These are phyloP conservation scores for Lasiodiplodia hormozganensis DNA, from an alignment of 2,329 filamentous ascomycete genomes.

Conservation along the genomic window DNA sequence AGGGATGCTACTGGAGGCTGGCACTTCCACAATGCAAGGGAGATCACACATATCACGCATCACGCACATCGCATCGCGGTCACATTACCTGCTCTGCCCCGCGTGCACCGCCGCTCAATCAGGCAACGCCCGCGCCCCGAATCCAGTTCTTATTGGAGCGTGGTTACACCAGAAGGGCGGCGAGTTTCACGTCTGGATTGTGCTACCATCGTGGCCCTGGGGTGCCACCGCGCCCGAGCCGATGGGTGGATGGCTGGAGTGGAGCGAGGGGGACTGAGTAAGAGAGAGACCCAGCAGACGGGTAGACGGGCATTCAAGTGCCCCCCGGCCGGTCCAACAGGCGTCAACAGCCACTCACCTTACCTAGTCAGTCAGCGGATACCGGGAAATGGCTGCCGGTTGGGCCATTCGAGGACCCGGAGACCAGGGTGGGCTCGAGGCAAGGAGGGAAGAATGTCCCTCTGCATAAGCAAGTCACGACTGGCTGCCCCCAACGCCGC, in stretches of 20 bases:
- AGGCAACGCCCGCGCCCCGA: background rate
- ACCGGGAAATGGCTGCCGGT: background rate
- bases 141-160: background rate
- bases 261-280: background rate
- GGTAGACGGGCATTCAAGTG: background rate
- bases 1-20: background rate
- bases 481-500: background rate
- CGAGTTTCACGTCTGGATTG: background rate
- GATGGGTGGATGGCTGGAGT: background rate
- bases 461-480: background rate
- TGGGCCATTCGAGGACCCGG: background rate
- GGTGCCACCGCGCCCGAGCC: background rate
- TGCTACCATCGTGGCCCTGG: background rate
- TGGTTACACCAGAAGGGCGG: background rate
- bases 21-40: background rate
- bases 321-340: background rate
- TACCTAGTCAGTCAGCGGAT: background rate
- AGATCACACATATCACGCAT: background rate
- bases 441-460: background rate
- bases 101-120: background rate
- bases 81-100: constrained; percentile 16
- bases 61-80: constrained; percentile 16
- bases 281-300: background rate
- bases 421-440: background rate
- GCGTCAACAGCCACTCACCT: background rate